Conservation (phyloP, 352 stramenopile genomes). For the Globisporangium perplexum region DNA sequence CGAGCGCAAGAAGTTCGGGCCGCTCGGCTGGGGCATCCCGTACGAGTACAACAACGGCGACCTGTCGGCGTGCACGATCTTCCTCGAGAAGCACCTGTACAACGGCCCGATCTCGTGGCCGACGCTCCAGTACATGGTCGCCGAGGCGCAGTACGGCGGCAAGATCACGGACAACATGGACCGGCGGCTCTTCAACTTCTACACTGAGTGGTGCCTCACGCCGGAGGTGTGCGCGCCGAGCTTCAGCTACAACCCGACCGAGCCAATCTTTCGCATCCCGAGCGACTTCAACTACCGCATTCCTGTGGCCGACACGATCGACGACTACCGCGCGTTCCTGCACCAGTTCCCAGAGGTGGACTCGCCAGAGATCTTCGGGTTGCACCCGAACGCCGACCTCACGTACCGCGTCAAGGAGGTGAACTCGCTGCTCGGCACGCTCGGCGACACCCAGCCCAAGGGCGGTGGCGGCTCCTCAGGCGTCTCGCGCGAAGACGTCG, state of each 20-base stretch:
- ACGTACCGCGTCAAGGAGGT: conserved; percentile 98
- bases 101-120: conserved; percentile 97
- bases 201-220: conserved; percentile 96
- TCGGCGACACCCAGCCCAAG: conserved; percentile 96
- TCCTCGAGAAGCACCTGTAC: conserved; percentile 98
- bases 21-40: conserved; percentile 96
- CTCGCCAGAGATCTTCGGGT: conserved; percentile 97
- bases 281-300: conserved; percentile 97
- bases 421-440: conserved; percentile 90
- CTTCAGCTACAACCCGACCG: conserved; percentile 94
- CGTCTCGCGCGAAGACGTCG: conserved; percentile 93
- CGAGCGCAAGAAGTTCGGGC: conserved; percentile 98
- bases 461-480: conserved; percentile 84
- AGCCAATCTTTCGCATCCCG: conserved; percentile 95
- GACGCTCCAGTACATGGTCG: conserved; percentile 99
- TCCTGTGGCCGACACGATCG: conserved; percentile 88
- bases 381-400: conserved; percentile 98
- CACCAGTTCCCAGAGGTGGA: conserved; percentile 96
- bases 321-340: conserved; percentile 95
- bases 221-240: conserved; percentile 66
- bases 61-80: conserved; percentile 96
- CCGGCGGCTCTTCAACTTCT: conserved; percentile 96
- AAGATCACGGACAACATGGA: conserved; percentile 99
- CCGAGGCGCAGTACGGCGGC: conserved; percentile 97
- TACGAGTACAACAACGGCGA: conserved; percentile 99